These are phyloP conservation scores for Pyrus bretschneideri DNA, from an alignment of 306 rosid species.

Conservation along the genomic window DNA sequence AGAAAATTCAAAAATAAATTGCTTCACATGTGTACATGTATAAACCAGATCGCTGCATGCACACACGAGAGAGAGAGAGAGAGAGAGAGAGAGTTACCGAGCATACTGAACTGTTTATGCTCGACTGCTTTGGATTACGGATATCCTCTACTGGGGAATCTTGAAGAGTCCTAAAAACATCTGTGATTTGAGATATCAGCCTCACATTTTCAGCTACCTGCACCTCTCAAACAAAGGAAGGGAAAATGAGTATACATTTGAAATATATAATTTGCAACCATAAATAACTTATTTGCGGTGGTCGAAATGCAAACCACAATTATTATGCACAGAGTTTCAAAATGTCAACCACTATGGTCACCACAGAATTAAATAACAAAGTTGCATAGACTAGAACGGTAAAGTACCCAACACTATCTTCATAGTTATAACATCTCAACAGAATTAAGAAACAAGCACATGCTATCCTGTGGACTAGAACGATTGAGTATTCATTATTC, in stretches of 20 bases:
- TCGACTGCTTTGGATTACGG: slow-evolving; percentile 35
- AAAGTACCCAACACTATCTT: neutral
- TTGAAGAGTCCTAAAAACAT: slow-evolving; percentile 51
- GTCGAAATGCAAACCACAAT: neutral
- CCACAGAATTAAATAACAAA: neutral
- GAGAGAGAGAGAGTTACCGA: slow-evolving; percentile 43
- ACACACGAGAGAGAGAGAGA: neutral
- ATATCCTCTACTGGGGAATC: slow-evolving; percentile 34
- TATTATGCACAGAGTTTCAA: neutral
- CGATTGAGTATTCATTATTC: slow-evolving; percentile 1
- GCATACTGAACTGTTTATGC: slow-evolving; percentile 37
- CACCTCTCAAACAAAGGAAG: slow-evolving; percentile 15
- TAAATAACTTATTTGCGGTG: neutral
- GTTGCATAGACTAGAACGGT: neutral
- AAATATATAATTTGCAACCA: slow-evolving; percentile 2
- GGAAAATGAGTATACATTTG: slow-evolving; percentile 12
- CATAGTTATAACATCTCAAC: neutral
- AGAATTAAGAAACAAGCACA: neutral
- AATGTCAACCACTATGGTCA: neutral
- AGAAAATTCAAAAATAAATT: slow-evolving; percentile 2
- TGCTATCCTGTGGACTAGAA: neutral
- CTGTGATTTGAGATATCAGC: slow-evolving; percentile 54
- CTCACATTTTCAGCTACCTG: slow-evolving; percentile 77
- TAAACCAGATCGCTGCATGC: neutral
- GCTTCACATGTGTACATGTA: neutral